Evolutionary conservation across 2,329 filamentous ascomycete genomes (phyloP), one percentile per base, ranked within the genome.

Genomic region (Trichoderma aggressivum): DNA sequence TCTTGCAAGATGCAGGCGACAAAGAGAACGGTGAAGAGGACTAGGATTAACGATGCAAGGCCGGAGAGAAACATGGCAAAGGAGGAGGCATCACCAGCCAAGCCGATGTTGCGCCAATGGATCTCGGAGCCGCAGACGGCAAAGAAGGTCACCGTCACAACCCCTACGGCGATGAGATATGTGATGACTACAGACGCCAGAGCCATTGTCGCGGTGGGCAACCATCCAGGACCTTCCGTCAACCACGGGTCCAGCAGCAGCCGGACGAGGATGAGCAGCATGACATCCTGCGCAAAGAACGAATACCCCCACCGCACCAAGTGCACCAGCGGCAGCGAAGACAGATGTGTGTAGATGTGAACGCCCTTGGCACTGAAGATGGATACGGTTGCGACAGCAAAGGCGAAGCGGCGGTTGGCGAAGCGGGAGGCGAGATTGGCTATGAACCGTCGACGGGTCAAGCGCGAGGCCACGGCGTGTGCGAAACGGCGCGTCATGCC

Each of bases 81-180:
- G 3, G 75, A 76, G 18, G 74, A 72, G 7, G 77, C 72, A 56
- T 78, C 76, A 5, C 73, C 62, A 0, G 77, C 77, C 53, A 78
- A 68, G 3, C 72, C 75, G 21, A 77, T 74, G 60, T 78, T 78
- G 16, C 76, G 75, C 77, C 77, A 78, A 50, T 77, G 77, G 21
- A 78, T 75, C 61, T 78, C 77, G 1, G 77, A 75, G 18, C 75
- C 75, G 7, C 76, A 75, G 11, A 80, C 76, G 10, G 74, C 66
- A 70, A 80, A 81, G 56, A 81, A 81, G 3, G 79, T 77, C 2
- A 81, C 75, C 66, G 70, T 76, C 43, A 77, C 71, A 16, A 62
- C 56, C 3, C 70, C 70, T 12, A 71, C 39, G 12, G 66, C 64
- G 36, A 77, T 73, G 66, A 75, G 73, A 70, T 72, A 75, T 5